These are phyloP conservation scores for Triadica sebifera DNA, from an alignment of 345 rosid genomes.

Conservation along the genomic window DNA sequence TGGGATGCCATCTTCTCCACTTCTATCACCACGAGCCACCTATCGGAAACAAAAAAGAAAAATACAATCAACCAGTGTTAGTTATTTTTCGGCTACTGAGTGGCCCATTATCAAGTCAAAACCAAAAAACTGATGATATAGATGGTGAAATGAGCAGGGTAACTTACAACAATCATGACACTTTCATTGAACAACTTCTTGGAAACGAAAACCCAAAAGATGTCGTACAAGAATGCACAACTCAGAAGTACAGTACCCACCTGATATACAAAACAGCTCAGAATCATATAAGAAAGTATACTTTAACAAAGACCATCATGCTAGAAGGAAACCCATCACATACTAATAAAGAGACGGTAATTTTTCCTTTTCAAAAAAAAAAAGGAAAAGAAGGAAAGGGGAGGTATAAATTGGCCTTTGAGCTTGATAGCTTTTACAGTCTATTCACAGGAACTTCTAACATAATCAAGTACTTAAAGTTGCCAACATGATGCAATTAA, in stretches of 20 bases:
- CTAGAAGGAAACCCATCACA: neutral
- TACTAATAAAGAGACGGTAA: neutral
- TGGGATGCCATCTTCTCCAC: conserved; percentile 97
- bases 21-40: conserved; percentile 97
- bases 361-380: too few relatives aligned
- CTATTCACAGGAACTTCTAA: neutral
- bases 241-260: conserved; percentile 96
- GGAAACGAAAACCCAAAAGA: conserved; percentile 97
- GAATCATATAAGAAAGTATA: conserved; percentile 16
- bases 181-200: conserved; percentile 94
- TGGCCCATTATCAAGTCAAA: conserved; percentile 2
- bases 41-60: conserved; percentile 18
- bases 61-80: conserved; percentile 11
- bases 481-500: neutral
- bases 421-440: neutral
- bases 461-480: neutral
- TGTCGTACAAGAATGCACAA: conserved; percentile 93
- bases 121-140: neutral
- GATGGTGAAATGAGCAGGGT: conserved; percentile 9
- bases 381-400: too few relatives aligned
- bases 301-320: neutral
- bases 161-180: conserved; percentile 97
- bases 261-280: conserved; percentile 40
- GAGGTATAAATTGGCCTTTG: neutral
- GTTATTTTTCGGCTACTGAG: conserved; percentile 9